These are phyloP conservation scores for Dipteronia sinensis DNA, from an alignment of 345 rosid species.

Conservation along the genomic window DNA sequence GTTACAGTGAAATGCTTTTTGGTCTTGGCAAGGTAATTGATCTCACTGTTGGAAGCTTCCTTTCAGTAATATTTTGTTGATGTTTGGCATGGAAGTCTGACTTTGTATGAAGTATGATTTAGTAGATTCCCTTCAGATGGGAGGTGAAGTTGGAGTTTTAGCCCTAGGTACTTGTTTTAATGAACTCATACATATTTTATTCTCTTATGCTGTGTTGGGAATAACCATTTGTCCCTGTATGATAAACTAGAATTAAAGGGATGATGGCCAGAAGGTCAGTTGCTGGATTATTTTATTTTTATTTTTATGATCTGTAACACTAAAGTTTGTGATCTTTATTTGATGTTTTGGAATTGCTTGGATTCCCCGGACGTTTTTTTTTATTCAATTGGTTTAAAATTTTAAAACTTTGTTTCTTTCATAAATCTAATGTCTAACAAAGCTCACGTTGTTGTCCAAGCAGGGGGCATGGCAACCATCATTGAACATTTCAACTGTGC, in stretches of 20 bases:
- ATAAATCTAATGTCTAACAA: constrained; percentile 11
- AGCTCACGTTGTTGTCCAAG: constrained; percentile 16
- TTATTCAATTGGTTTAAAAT: background rate
- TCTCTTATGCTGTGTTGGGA: background rate
- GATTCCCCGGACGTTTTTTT: background rate
- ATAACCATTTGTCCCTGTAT: background rate
- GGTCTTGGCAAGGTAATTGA: background rate
- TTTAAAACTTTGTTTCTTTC: background rate
- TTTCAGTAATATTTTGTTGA: background rate
- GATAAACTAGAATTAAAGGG: background rate
- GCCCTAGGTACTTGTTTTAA: background rate
- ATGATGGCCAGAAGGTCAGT: background rate
- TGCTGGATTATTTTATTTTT: background rate
- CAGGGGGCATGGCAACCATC: constrained; percentile 97
- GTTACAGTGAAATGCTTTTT: background rate
- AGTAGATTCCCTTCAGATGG: background rate
- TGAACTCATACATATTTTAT: background rate
- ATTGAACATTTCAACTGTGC: constrained; percentile 73
- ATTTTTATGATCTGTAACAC: background rate
- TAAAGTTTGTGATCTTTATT: background rate
- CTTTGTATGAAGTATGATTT: background rate
- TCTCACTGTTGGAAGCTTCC: background rate
- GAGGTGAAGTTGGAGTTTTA: background rate
- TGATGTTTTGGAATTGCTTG: background rate
- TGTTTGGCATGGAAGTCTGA: background rate